A percentile compares a stretch with the other conserved stretches of the same genome.
Evolutionary conservation across 1,284 basidiomycete genomes (phyloP).

Genomic region (Earliella scabrosa): DNA sequence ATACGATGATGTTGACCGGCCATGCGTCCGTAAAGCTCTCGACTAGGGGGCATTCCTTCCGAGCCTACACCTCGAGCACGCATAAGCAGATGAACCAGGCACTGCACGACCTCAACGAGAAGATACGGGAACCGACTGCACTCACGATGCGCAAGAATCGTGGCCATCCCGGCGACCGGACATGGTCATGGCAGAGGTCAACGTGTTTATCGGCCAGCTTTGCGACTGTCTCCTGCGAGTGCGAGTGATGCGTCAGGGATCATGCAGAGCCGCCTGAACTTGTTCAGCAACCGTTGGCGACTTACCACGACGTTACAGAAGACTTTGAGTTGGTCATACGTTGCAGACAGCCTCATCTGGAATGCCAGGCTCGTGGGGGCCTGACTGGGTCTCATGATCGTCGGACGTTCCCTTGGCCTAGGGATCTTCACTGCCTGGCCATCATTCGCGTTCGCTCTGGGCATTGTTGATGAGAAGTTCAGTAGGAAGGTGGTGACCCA

Average conservation of each 20-base stretch:
- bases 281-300: too few species aligned
- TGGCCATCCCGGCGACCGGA: not conserved
- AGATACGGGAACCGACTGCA: not conserved
- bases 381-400: not conserved
- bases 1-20: conserved; percentile 1
- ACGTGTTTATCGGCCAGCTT: not conserved
- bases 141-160: not conserved
- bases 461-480: too few species aligned
- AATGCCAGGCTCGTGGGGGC: not conserved
- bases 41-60: not conserved
- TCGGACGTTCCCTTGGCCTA: not conserved
- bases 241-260: too few species aligned
- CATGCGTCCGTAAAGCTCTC: conserved; percentile 2
- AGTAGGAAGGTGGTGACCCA: too few species aligned
- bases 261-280: too few species aligned
- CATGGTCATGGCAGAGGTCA: not conserved
- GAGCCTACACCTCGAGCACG: conserved; percentile 1
- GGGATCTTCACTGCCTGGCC: too few species aligned
- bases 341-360: not conserved
- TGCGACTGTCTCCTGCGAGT: not conserved
- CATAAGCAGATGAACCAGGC: not conserved
- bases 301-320: conserved; percentile 1
- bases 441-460: too few species aligned
- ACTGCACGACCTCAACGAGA: not conserved
- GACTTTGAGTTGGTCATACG: not conserved